These are phyloP conservation scores for Colletotrichum noveboracense DNA, from an alignment of 2,329 filamentous ascomycete species.

Conservation along the genomic window DNA sequence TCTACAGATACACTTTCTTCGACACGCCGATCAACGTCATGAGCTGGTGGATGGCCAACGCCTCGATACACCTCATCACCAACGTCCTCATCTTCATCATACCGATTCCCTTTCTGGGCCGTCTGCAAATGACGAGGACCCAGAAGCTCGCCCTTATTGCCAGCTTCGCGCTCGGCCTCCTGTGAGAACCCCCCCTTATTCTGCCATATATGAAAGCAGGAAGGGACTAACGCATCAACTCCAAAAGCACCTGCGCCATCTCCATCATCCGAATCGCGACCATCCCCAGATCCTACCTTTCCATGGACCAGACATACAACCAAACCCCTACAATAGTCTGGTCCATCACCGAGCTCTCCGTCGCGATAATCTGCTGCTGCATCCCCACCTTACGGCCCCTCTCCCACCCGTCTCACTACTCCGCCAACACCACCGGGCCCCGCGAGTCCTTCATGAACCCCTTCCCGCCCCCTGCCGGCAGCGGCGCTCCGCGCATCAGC, in stretches of 20 bases:
- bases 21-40: constrained; percentile 2
- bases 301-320: constrained; percentile 36
- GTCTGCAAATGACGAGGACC: neutral
- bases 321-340: constrained; percentile 37
- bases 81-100: constrained; percentile 22
- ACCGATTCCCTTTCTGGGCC: constrained; percentile 14
- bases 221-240: neutral
- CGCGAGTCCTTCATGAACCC: neutral
- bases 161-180: constrained; percentile 18
- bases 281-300: constrained; percentile 28
- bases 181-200: constrained; percentile 5
- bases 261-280: constrained; percentile 33
- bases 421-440: neutral
- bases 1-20: neutral
- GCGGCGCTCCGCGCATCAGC: neutral
- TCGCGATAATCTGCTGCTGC: constrained; percentile 43
- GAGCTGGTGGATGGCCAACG: constrained; percentile 15
- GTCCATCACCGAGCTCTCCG: constrained; percentile 44
- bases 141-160: constrained; percentile 16
- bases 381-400: constrained; percentile 42
- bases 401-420: neutral
- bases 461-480: rapidly evolving
- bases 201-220: too few relatives aligned
- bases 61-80: constrained; percentile 19
- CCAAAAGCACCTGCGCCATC: constrained; percentile 6